A percentile compares a stretch with the other conserved stretches of the same genome.
Conservation (phyloP, 208 protist genomes). For the Leishmania turanica region DNA sequence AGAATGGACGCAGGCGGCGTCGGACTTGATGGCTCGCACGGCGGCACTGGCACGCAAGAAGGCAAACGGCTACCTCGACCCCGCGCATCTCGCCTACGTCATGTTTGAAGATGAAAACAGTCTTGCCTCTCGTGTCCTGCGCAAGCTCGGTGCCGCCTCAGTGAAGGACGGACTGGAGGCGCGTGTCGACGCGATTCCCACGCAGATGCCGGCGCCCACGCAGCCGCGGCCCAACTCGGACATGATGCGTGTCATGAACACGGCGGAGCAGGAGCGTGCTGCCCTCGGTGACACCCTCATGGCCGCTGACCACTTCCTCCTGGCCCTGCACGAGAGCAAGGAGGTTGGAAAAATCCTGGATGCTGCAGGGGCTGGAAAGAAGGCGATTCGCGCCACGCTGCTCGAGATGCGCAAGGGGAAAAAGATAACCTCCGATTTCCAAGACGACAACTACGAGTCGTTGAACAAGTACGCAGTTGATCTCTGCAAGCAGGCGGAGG, state of each 20-base stretch:
- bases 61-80: slow-evolving; percentile 65
- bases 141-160: slow-evolving; percentile 53
- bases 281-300: slow-evolving; percentile 74
- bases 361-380: slow-evolving; percentile 61
- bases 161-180: slow-evolving; percentile 60
- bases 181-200: slow-evolving; percentile 48
- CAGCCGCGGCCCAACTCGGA: slow-evolving; percentile 69
- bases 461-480: slow-evolving; percentile 98
- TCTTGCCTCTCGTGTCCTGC: slow-evolving; percentile 63
- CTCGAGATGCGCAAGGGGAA: slow-evolving; percentile 87
- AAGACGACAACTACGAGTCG: slow-evolving; percentile 89
- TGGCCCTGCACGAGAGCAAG: slow-evolving; percentile 66
- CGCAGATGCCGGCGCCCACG: slow-evolving; percentile 63
- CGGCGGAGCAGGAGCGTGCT: slow-evolving; percentile 77
- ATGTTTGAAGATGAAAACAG: slow-evolving; percentile 69
- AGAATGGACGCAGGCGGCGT: slow-evolving; percentile 73
- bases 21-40: slow-evolving; percentile 49
- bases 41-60: slow-evolving; percentile 53
- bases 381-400: slow-evolving; percentile 55
- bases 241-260: slow-evolving; percentile 81
- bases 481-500: slow-evolving; percentile 92
- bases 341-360: slow-evolving; percentile 68
- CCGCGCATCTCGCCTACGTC: slow-evolving; percentile 57
- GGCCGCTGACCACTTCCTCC: slow-evolving; percentile 82
- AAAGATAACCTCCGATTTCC: slow-evolving; percentile 80